phyloP scores from a whole-genome alignment of 805 yeast genomes.

The Candida insectalens region DNA sequence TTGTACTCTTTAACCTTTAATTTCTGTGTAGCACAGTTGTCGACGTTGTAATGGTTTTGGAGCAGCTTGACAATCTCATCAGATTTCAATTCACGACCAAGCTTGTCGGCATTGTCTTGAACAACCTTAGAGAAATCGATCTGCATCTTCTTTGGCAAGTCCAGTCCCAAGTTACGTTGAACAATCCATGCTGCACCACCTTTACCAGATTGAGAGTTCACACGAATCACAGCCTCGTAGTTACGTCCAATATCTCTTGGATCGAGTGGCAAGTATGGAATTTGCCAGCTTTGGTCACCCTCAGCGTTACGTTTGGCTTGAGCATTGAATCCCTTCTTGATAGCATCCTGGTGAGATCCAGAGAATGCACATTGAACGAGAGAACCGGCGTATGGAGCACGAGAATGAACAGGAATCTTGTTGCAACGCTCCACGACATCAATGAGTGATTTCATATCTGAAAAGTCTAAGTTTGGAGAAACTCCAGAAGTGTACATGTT shows the following conservation, averaged over 20 bases:
- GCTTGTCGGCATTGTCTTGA: conserved; percentile 51
- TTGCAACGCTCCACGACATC: conserved; percentile 68
- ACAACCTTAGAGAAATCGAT: conserved; percentile 57
- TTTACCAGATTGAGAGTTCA: conserved; percentile 80
- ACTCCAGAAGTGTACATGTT: conserved; percentile 76
- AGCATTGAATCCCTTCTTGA: conserved; percentile 29
- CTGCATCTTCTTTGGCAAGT: conserved; percentile 65
- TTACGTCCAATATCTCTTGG: conserved; percentile 75
- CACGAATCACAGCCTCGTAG: conserved; percentile 76
- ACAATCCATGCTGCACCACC: conserved; percentile 85
- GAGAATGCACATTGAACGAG: conserved; percentile 72
- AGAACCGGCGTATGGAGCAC: conserved; percentile 78
- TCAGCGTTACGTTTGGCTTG: conserved; percentile 40
- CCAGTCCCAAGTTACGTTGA: conserved; percentile 60
- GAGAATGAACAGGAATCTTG: conserved; percentile 62
- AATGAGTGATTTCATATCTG: conserved; percentile 56
- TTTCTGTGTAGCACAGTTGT: conserved; percentile 23
- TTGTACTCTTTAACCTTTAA: conserved; percentile 33
- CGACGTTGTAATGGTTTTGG: conserved; percentile 44
- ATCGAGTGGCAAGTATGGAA: conserved; percentile 74
- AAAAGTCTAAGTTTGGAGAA: conserved; percentile 60
- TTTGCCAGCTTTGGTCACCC: conserved; percentile 49
- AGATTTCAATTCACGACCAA: conserved; percentile 62
- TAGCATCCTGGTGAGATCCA: conserved; percentile 38
- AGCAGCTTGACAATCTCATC: conserved; percentile 55